Evolutionary conservation across 306 rosid genomes (phyloP), one percentile per base, ranked within the genome.

Genomic region (Cercis canadensis): DNA sequence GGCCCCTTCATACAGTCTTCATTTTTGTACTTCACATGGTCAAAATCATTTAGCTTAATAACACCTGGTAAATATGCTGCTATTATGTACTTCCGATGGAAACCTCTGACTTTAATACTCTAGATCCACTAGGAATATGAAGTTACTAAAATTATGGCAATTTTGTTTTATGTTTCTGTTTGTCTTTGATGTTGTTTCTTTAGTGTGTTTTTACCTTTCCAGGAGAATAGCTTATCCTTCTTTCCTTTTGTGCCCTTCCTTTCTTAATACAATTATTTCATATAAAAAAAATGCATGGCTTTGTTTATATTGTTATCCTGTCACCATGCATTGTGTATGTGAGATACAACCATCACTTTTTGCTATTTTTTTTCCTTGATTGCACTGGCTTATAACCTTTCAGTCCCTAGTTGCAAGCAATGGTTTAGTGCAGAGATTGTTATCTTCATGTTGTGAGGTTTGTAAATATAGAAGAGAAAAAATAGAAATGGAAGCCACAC

Each of bases 361-460:
- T 56, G 12, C 36, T 76, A 56, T 75, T 67, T 37, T 67, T 31
- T 72, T 43, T 67, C 17, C 54, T 58, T 78, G 63, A 75, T 80
- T 65, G 70, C 60, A n/a, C 78, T 76, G 78, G 51, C 56, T 43
- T 14, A 15, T 58, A 70, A 58, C 18, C 33, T 81, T 88, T 78
- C 88, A 94, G 98, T 65, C 67, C 74, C 77, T 96, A 16, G 78
- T 52, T 53, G 82, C 88, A 85, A 80, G 70, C 78, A 75, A 76
- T 65, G 95, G 96, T 44, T 11, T 94, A 39, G 90, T 92, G 0
- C 92, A 90, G 73, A 85, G 80, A 74, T 67, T 94, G 73, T 29
- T 94, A 62, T 65, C 92, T 64, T 64, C 89, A 31, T 94, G 98
- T 70, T 94, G 98, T 70, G 82, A 78, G 98, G 98, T n/a, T n/a